phyloP scores from a whole-genome alignment of 345 rosid species.

The Geranium rotundifolium region DNA sequence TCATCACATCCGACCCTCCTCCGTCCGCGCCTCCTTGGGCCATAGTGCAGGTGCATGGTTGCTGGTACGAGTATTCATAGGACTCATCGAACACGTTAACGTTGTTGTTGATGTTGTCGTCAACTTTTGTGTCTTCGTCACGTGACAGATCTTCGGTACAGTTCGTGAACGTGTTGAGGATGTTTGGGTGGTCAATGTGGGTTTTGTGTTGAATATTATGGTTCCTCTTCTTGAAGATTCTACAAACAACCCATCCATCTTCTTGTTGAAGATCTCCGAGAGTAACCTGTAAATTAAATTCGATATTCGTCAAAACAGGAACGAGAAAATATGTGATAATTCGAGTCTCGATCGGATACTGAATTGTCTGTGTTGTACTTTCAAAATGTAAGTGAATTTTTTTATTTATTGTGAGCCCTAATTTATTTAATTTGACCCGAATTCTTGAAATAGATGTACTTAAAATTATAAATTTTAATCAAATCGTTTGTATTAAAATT shows the following conservation, averaged over 20 bases:
- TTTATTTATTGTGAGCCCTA: too few relatives aligned
- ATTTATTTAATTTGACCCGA: too few relatives aligned
- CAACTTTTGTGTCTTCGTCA: not conserved
- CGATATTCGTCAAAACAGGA: not conserved
- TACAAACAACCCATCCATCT: not conserved
- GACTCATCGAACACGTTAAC: too few relatives aligned
- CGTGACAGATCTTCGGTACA: not conserved
- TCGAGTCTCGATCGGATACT: too few relatives aligned
- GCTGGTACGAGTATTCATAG: not conserved
- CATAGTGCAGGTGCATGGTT: not conserved
- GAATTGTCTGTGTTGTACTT: too few relatives aligned
- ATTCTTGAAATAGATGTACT: too few relatives aligned
- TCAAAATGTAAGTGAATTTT: too few relatives aligned
- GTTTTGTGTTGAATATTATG: not conserved
- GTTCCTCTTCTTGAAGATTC: not conserved
- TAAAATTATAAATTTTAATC: too few relatives aligned
- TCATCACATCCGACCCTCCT: not conserved
- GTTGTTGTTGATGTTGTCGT: not conserved
- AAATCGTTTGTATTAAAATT: too few relatives aligned
- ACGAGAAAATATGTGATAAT: too few relatives aligned
- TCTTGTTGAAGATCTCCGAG: not conserved
- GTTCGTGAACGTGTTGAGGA: not conserved
- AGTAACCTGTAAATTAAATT: not conserved
- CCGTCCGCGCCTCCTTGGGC: not conserved
- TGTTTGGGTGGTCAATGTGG: not conserved